phyloP scores from a whole-genome alignment of 2,329 filamentous ascomycete genomes.

The Stachybotrys chlorohalonatus region DNA sequence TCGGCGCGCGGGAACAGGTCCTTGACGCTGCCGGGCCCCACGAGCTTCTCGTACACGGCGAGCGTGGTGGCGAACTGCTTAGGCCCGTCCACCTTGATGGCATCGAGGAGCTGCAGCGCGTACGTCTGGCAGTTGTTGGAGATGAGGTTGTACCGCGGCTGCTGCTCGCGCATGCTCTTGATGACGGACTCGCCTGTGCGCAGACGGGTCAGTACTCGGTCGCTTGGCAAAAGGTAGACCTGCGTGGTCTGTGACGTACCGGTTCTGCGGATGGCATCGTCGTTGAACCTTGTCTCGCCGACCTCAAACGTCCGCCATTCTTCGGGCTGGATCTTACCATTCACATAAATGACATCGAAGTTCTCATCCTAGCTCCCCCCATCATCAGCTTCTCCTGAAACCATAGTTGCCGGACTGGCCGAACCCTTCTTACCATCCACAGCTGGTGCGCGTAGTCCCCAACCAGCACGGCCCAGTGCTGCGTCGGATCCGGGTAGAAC shows the following conservation, averaged over 20 bases:
- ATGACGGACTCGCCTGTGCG: constrained; percentile 41
- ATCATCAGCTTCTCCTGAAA: not conserved
- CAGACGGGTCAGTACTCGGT: too few relatives aligned
- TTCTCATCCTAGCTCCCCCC: constrained; percentile 35
- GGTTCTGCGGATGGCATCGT: constrained; percentile 40
- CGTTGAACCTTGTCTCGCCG: constrained; percentile 44
- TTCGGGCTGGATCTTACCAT: constrained; percentile 32
- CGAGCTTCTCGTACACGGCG: constrained; percentile 41
- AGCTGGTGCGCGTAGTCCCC: constrained; percentile 46
- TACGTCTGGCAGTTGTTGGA: constrained; percentile 54
- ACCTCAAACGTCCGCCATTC: constrained; percentile 43
- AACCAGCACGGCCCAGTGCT: constrained; percentile 51
- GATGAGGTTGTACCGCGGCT: constrained; percentile 47
- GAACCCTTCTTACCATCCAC: constrained; percentile 40
- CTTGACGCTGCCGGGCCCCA: constrained; percentile 37
- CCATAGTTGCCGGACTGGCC: too few relatives aligned
- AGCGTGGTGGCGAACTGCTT: constrained; percentile 44
- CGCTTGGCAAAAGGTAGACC: not conserved
- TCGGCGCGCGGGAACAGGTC: constrained; percentile 38
- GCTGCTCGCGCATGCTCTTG: constrained; percentile 36
- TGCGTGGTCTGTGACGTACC: constrained; percentile 21
- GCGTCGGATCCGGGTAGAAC: constrained; percentile 47
- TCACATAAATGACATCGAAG: constrained; percentile 48
- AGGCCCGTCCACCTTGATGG: constrained; percentile 40
- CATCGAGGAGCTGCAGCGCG: constrained; percentile 41